A percentile compares a stretch with the other conserved stretches of the same genome.
Evolutionary conservation across 2,329 filamentous ascomycete genomes (phyloP).

Genomic region (Colletotrichum limetticola): DNA sequence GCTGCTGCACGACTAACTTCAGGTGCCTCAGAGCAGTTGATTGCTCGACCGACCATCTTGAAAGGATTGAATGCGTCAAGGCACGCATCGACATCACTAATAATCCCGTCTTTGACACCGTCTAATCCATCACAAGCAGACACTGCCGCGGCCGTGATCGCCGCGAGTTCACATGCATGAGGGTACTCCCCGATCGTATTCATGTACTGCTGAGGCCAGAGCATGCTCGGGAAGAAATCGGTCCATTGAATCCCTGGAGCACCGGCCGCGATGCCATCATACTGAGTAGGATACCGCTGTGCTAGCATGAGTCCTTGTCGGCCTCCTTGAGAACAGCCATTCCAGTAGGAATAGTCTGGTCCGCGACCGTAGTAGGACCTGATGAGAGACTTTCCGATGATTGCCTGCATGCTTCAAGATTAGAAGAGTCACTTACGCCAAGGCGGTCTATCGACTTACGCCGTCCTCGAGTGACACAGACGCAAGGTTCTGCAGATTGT

Average conservation of each 20-base stretch:
- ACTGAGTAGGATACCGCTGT: conserved; percentile 62
- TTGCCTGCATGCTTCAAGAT: conserved; percentile 39
- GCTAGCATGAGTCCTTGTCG: conserved; percentile 64
- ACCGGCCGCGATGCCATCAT: conserved; percentile 63
- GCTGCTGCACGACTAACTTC: conserved; percentile 30
- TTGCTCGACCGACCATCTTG: not conserved
- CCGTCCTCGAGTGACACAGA: conserved; percentile 48
- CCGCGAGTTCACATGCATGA: conserved; percentile 40
- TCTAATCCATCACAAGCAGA: conserved; percentile 59
- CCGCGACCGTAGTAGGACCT: conserved; percentile 58
- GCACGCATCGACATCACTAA: conserved; percentile 45
- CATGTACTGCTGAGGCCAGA: conserved; percentile 30
- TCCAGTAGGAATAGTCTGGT: conserved; percentile 58
- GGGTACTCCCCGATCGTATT: conserved; percentile 16
- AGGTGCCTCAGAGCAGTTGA: not conserved
- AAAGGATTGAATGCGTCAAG: conserved; percentile 27
- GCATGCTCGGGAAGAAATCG: conserved; percentile 14
- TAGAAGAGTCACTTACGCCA: too few species aligned
- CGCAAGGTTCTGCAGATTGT: conserved; percentile 48
- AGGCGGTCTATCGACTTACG: not conserved
- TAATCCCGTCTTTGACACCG: conserved; percentile 57
- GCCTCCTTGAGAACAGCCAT: conserved; percentile 66
- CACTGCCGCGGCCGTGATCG: conserved; percentile 51
- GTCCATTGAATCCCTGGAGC: conserved; percentile 50
- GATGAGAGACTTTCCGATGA: conserved; percentile 59